Base-by-base conservation (phyloP, 768 basidiomycete genomes). In the Dacryopinax spathularia region DNA sequence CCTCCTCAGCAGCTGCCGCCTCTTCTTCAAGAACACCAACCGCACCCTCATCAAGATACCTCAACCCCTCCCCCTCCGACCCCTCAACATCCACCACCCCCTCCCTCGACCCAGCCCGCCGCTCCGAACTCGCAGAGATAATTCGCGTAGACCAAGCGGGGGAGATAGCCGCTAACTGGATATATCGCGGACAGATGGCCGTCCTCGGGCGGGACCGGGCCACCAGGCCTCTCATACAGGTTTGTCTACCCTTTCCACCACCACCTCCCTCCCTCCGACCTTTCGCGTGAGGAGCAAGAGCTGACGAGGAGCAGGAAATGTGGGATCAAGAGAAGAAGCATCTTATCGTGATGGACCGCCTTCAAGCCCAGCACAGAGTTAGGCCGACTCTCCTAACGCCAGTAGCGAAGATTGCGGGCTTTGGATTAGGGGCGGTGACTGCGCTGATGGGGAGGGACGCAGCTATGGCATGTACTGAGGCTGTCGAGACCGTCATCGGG, bases 401-500 rank as follows among this genome's bases (percentile, higher is more conserved):
- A 34, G 79, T 91, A 4, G 95, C 94, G 66, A 90, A 92, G 71
- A 83, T 82, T 4, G 87, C 86, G 60, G 93, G 93, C 4, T 94
- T 89, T 71, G 87, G 88, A 2, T 77, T 98, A 7, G 94, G 94
- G 4, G 86, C 86, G 4, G 81, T 77, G 0, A 96, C 94, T 0
- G 94, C 90, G 0, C 74, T 95, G 22, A 80, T 95, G 82, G 89
- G 94, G 35, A 88, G 84, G 70, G 88, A 96, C 68, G 91, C 93
- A 13, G 92, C 94, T 0, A 98, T 98, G 94, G 94, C 94, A 5
- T 97, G 94, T 70, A 98, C 94, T 0, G 94, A 98, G 73, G 94
- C 94, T 0, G 93, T 98, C 20, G 94, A 98, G 73, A 96, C 94
- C 0, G 91, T 91, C 63, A 98, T 98, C 61, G 94, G 94, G 37